Conservation (phyloP, 2,329 filamentous ascomycete species). For the Tolypocladium guangdongense region DNA sequence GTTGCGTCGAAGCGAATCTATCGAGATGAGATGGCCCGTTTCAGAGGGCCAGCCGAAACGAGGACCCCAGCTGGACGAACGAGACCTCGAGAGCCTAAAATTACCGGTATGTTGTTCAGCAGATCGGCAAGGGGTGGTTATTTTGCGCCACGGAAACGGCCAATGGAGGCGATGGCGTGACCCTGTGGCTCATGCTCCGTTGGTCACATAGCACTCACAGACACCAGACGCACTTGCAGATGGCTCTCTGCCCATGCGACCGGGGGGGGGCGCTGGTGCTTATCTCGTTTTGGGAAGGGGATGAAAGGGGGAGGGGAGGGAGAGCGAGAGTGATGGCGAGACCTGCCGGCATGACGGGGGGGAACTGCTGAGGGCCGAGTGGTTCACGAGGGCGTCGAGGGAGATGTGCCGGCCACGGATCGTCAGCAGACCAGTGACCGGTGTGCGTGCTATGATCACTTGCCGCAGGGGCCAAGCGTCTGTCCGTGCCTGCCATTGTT, state of each 20-base stretch:
- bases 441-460: background rate
- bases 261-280: background rate
- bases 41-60: background rate
- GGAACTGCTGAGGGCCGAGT: background rate
- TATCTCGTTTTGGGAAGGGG: background rate
- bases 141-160: background rate
- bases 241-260: background rate
- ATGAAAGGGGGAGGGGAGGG: background rate
- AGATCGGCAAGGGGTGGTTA: no score
- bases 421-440: background rate
- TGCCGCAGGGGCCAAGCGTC: background rate
- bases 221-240: background rate
- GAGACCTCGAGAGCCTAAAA: no score
- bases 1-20: background rate
- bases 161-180: background rate
- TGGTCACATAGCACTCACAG: background rate
- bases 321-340: background rate
- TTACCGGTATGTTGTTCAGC: no score
- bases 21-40: slow-evolving; percentile 1
- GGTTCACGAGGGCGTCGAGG: background rate
- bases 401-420: background rate
- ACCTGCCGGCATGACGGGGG: background rate
- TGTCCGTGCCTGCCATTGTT: background rate
- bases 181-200: background rate
- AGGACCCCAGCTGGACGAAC: background rate